Evolutionary conservation across 164 flowering plant genomes (phyloP), one percentile per base, ranked within the genome.

Genomic region (Kalanchoe fedtschenkoi): DNA sequence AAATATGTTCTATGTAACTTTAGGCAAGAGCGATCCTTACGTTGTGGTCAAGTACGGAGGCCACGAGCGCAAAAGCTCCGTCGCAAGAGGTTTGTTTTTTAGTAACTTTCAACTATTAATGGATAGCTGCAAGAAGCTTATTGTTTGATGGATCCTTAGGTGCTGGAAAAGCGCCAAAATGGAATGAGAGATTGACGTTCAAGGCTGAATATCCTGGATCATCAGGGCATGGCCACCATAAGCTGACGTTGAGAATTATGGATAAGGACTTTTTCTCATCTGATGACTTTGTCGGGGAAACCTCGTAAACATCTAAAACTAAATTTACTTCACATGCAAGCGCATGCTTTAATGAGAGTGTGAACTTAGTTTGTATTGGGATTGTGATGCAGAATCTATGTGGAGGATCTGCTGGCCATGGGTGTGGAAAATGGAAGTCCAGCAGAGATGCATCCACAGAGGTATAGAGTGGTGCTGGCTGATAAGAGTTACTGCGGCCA

Each of bases 351-450:
- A 5, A 42, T 42, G n/a, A 2, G n/a, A 42, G 2, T 42, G 46
- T 42, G n/a, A n/a, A n/a, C n/a, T 42, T 42, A 42, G n/a, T 42
- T 1, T 13, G 46, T 42, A 42, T 13, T 42, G 46, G 46, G 46
- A 42, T 42, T 42, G 14, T 19, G n/a, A 42, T 42, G 26, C 61
- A 58, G 61, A 32, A 58, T 58, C 38, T 37, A 34, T 13, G 38
- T 58, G 61, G 41, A 58, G 61, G 61, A 58, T 22, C 61, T 58
- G 15, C 28, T 58, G 26, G 61, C 61, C 24, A n/a, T 24, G 41
- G 61, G 61, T 0, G 34, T 58, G 61, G 61, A 58, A 34, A 34
- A n/a, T 2, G 61, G 61, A 22, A 5, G 3, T 13, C n/a, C n/a
- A n/a, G 61, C 61, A 21, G 61, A 58, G 38, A 33, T 58, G 16